These are phyloP conservation scores for Claviceps sp. DNA, from an alignment of 2,329 filamentous ascomycete species.

Conservation along the genomic window DNA sequence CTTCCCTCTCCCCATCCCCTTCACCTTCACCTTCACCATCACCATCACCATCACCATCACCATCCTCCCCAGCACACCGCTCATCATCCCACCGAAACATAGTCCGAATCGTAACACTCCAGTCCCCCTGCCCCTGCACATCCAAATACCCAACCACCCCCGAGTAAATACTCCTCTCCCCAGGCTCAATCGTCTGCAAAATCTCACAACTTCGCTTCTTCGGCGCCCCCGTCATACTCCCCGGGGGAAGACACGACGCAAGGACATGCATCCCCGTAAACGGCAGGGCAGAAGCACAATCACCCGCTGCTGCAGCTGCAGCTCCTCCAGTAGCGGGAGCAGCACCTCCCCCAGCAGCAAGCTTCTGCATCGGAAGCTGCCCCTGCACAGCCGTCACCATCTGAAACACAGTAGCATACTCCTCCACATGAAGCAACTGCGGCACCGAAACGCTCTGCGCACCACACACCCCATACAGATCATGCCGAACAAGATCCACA, in stretches of 20 bases:
- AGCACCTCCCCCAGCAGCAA: constrained; percentile 3
- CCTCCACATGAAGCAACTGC: constrained; percentile 74
- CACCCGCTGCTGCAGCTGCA: not conserved
- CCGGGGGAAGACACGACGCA: constrained; percentile 66
- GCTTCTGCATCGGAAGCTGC: constrained; percentile 27
- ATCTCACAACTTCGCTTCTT: constrained; percentile 89
- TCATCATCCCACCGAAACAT: constrained; percentile 62
- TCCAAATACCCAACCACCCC: constrained; percentile 87
- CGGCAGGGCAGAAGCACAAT: not conserved
- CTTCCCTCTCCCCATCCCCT: constrained; percentile 29
- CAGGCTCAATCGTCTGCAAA: constrained; percentile 51
- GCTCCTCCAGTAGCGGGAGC: not conserved
- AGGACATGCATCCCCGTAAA: constrained; percentile 63
- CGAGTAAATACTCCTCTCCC: constrained; percentile 65
- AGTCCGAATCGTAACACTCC: constrained; percentile 80
- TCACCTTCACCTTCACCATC: not conserved
- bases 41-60: not conserved
- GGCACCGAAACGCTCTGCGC: constrained; percentile 60
- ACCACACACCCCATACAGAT: constrained; percentile 74
- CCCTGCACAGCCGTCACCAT: constrained; percentile 84
- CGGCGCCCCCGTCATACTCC: constrained; percentile 92
- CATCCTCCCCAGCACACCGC: not conserved
- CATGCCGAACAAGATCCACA: constrained; percentile 88
- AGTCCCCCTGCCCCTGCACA: constrained; percentile 71
- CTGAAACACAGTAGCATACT: constrained; percentile 82